Conservation (phyloP, 2,329 filamentous ascomycete genomes). For the Ustulina deusta region DNA sequence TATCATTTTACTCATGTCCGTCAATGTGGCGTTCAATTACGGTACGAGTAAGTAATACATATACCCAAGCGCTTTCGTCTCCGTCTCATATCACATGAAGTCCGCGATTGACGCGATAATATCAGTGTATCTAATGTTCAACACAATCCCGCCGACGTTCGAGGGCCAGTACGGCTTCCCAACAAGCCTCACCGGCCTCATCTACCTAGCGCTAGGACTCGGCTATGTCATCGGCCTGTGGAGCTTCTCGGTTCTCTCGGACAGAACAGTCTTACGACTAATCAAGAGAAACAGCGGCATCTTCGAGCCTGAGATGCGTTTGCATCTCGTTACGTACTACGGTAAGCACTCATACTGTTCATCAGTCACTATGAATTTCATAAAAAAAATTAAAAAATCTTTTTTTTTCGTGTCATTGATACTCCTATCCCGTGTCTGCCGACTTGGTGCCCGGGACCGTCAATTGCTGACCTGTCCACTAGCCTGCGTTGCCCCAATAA, state of each 20-base stretch:
- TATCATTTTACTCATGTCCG: slow-evolving; percentile 59
- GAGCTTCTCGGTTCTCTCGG: slow-evolving; percentile 58
- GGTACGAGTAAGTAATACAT: slow-evolving; percentile 53
- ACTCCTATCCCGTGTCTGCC: background rate
- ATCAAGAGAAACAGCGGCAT: slow-evolving; percentile 56
- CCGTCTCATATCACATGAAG: background rate
- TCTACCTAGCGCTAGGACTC: slow-evolving; percentile 62
- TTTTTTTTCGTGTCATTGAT: background rate
- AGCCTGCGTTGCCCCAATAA: slow-evolving; percentile 44
- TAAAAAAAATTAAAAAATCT: too few species aligned
- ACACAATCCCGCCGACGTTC: slow-evolving; percentile 65
- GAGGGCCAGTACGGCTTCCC: slow-evolving; percentile 60
- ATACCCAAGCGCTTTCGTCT: background rate
- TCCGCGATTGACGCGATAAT: background rate
- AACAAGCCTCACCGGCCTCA: slow-evolving; percentile 60
- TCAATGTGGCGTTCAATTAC: slow-evolving; percentile 65
- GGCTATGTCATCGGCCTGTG: slow-evolving; percentile 57
- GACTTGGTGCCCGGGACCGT: background rate
- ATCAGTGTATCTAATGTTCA: slow-evolving; percentile 64
- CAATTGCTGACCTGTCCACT: background rate
- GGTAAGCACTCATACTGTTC: slow-evolving; percentile 25
- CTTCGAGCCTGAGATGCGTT: slow-evolving; percentile 49
- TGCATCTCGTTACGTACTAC: slow-evolving; percentile 48
- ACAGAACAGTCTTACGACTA: slow-evolving; percentile 59
- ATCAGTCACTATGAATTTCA: too few species aligned